Base-by-base conservation (phyloP, 768 basidiomycete species). In the Butyriboletus loyo region DNA sequence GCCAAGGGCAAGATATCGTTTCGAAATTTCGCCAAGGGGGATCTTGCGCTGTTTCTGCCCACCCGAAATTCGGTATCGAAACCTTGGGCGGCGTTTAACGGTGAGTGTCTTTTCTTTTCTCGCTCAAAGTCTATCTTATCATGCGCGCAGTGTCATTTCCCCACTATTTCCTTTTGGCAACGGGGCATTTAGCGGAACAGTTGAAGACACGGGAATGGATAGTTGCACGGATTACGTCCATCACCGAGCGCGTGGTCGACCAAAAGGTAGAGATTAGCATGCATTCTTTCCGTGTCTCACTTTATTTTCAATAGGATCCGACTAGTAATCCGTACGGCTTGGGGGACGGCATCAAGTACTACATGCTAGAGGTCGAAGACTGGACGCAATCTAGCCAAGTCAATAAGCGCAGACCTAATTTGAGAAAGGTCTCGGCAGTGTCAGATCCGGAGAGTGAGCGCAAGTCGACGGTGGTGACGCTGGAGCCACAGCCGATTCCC, bases 81-180 rank as follows among this genome's bases (percentile, higher is more conserved):
- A 67, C 90, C 92, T 1, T 99, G 97, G 96, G 97, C 96, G 22
- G 97, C 97, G 10, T 99, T 98, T 73, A 99, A 98, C 70, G 89
- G 94, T 93, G 66, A 61, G 84, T 55, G 10, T 37, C 10, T 44
- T 41, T 25, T 25, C 35, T 52, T 38, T 27, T 39, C 2, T 14
- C 4, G 41, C 49, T 40, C 10, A 8, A 40, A 17, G n/a, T 43
- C 3, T 10, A 35, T 31, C n/a, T 42, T 13, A 13, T 22, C 7
- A 7, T 53, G 2, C 32, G 14, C 35, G 48, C 67, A 93, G 94
- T 98, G 9, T 93, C 90, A 11, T 96, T 95, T 72, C 97, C 97
- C 43, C 96, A 98, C 71, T 95, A 98, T 71, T 99, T 99, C 75
- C 80, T 99, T 32, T 84, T 92, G 66, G 89, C 92, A 5, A 89